Base-by-base conservation (phyloP, 2,329 filamentous ascomycete genomes). In the Fusarium liriodendri region DNA sequence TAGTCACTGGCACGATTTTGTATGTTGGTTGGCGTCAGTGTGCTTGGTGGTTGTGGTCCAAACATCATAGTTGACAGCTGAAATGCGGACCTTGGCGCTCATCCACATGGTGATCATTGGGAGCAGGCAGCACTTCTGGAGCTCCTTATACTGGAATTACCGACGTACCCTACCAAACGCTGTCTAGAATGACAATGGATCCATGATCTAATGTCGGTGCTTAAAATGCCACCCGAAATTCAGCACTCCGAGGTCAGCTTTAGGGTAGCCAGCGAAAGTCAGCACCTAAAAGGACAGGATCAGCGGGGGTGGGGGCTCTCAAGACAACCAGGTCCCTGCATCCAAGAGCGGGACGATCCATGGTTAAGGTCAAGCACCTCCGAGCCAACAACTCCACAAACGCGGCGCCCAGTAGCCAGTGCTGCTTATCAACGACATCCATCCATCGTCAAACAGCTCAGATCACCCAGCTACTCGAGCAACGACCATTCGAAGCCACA, bases 401-500 rank as follows among this genome's bases (percentile, higher is more conserved):
- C 61, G 47, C 47, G 25, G 47, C 37, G 40, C 62, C 65, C 58
- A 64, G 55, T 55, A 64, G 42, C 50, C 33, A 50, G 29, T 40
- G 20, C 27, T 50, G 60, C 62, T 66, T 69, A 70, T 70, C 68
- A 70, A 65, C 54, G 42, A 62, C 60, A 40, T 27, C 22, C 32
- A 42, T 29, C 57, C 64, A 45, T 29, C 37, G 7, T 32, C n/a
- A 33, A 60, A 58, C 63, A 50, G 40, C 47, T 27, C 63, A 38
- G 47, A 54, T 54, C 27, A 14, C 18, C 11, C 47, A 14, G 27
- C 47, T 54, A n/a, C 47, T 54, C 27, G 18, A 60, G 25, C 18
- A 52, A 8, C 42, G 70, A n/a, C 14, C 40, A 59, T 33, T 29
- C 47, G 38, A 8, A 6, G 9, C 47, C 40, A 50, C 38, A 38